Base-by-base conservation (phyloP, 2,329 filamentous ascomycete genomes). In the Ceratocystis albifundus region DNA sequence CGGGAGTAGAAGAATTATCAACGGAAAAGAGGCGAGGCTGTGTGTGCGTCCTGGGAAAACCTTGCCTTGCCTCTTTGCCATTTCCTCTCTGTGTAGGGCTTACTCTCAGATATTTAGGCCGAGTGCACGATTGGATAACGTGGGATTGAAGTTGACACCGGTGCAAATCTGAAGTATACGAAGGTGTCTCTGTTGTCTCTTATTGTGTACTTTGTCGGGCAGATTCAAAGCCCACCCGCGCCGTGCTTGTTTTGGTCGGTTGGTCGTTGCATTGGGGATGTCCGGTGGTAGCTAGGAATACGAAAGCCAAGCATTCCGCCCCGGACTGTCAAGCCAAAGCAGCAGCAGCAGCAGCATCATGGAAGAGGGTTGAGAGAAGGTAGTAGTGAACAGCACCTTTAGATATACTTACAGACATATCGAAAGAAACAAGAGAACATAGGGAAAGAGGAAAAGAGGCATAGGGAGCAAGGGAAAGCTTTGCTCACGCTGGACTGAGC, bases 81-180 rank as follows among this genome's bases (percentile, higher is more conserved):
- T 41, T 41, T 3, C 36, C 28, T 59, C 28, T 59, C 53, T 25
- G 12, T 59, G 5, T 20, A 32, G 25, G 53, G 53, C 53, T 36
- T 59, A 59, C 28, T 30, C 6, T 15, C 15, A 32, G 3, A 41
- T 8, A 12, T 0, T 12, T 41, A 41, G 36, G 10, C 36, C 36
- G 36, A 41, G 10, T 41, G 36, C 12, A 30, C 6, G 32, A 25
- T 17, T 30, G 28, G 28, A 32, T 3, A 59, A 8, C 28, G 15
- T 59, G 8, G 20, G 36, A 30, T 53, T 25, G 17, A 48, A 41
- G 36, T 55, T 55, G 53, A 17, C 28, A 59, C 8, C 36, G 53
- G 28, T 32, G 53, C 53, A 59, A 32, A 59, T 59, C 12, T 59
- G 32, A 59, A 41, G 36, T 59, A 59, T 59, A 59, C 53, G 53